These are phyloP conservation scores for Phalaenopsis aphrodite DNA, from an alignment of 106 monocot species.

Conservation along the genomic window DNA sequence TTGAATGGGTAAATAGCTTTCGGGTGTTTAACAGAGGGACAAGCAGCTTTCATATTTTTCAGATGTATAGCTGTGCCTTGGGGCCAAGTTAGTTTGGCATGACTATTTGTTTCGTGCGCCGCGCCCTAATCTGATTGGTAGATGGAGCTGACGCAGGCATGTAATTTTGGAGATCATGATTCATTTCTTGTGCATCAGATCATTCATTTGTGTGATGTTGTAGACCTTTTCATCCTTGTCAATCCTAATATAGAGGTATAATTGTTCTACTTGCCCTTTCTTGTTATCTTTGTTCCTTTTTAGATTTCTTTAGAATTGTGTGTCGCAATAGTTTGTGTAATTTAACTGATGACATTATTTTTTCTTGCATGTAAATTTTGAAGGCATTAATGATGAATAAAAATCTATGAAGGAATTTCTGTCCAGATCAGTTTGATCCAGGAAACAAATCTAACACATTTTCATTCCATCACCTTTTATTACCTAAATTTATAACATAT, in stretches of 20 bases:
- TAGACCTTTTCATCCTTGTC: neutral
- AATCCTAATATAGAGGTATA: slow-evolving; percentile 1
- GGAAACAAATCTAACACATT: too few relatives aligned
- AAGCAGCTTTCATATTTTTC: neutral
- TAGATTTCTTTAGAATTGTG: too few relatives aligned
- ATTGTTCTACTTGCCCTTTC: neutral
- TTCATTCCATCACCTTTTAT: too few relatives aligned
- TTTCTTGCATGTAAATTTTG: too few relatives aligned
- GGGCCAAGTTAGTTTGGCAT: slow-evolving; percentile 3
- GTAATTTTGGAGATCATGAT: slow-evolving; percentile 8
- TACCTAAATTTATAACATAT: too few relatives aligned
- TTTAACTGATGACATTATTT: too few relatives aligned
- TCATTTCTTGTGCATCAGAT: slow-evolving; percentile 9
- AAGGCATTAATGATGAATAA: too few relatives aligned
- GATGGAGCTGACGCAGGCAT: neutral
- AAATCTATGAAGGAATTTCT: too few relatives aligned
- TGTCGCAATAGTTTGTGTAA: too few relatives aligned
- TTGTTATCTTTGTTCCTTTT: neutral
- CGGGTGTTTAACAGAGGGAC: neutral
- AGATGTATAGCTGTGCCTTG: slow-evolving; percentile 7
- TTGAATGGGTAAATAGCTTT: neutral
- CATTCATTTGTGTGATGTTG: neutral
- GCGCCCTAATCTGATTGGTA: neutral
- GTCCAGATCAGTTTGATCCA: too few relatives aligned
- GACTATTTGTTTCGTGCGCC: neutral